These are phyloP conservation scores for Colletotrichum spaethianum DNA, from an alignment of 2,329 filamentous ascomycete species.

Conservation along the genomic window DNA sequence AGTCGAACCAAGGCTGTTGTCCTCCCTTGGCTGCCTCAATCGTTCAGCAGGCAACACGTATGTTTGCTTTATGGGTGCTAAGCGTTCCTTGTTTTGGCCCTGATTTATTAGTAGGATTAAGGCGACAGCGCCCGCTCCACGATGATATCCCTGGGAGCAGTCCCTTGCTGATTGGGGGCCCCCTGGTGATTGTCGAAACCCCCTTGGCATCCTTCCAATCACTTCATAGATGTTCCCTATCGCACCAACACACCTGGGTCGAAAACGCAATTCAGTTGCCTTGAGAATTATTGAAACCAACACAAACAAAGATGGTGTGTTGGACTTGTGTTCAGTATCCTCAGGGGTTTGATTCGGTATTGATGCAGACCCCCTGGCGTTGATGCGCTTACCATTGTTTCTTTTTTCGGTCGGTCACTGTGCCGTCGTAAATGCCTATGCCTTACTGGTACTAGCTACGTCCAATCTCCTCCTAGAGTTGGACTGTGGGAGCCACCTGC, in stretches of 20 bases:
- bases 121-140: neutral
- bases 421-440: neutral
- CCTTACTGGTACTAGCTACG: no score
- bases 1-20: neutral
- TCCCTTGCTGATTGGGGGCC: neutral
- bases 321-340: neutral
- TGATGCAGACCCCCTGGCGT: neutral
- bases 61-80: neutral
- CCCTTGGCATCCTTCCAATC: neutral
- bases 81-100: neutral
- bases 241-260: neutral
- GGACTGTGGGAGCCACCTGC: neutral
- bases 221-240: neutral
- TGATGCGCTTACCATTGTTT: no score
- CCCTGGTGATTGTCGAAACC: no score
- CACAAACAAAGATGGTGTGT: neutral
- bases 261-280: neutral
- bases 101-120: neutral
- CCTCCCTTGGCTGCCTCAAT: neutral
- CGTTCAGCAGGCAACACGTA: neutral
- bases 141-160: neutral
- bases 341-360: neutral
- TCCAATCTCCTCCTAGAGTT: neutral
- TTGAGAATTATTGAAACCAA: neutral
- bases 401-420: no score